A percentile compares a stretch with the other conserved stretches of the same genome.
phyloP scores from a whole-genome alignment of 306 rosid genomes.

The Sechiopsis laciniata region DNA sequence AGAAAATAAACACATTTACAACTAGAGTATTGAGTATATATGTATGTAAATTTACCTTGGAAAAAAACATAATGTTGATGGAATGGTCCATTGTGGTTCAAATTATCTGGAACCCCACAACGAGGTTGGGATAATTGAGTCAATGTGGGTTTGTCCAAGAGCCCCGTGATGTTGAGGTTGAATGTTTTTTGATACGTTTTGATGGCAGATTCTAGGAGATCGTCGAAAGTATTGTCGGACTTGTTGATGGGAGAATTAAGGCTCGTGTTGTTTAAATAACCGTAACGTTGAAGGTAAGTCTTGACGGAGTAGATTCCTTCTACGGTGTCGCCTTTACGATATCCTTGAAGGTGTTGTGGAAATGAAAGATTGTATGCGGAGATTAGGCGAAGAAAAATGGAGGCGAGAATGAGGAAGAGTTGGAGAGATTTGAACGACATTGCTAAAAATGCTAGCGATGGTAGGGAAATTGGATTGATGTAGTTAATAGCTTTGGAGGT shows the following conservation, averaged over 20 bases:
- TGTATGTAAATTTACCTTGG: too few species aligned
- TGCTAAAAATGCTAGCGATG: too few species aligned
- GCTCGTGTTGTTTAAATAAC: slow-evolving; percentile 25
- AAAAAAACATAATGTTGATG: too few species aligned
- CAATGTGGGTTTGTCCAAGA: slow-evolving; percentile 26
- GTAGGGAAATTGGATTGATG: too few species aligned
- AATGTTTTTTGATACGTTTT: slow-evolving; percentile 32
- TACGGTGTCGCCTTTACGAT: slow-evolving; percentile 31
- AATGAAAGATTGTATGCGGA: slow-evolving; percentile 1
- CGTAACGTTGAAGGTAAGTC: slow-evolving; percentile 29
- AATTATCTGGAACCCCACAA: slow-evolving; percentile 27
- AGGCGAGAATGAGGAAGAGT: neutral
- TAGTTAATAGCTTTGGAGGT: too few species aligned
- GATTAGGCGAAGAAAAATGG: neutral
- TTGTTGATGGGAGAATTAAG: too few species aligned
- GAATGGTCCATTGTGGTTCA: neutral
- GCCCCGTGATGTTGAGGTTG: slow-evolving; percentile 27
- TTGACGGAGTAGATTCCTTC: slow-evolving; percentile 34
- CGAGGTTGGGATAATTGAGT: slow-evolving; percentile 30
- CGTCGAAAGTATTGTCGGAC: slow-evolving; percentile 18
- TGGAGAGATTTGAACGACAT: too few species aligned
- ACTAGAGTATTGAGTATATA: too few species aligned
- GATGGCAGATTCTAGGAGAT: slow-evolving; percentile 30
- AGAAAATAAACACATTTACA: too few species aligned
- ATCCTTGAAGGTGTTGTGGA: slow-evolving; percentile 30